Evolutionary conservation across 2,329 filamentous ascomycete genomes (phyloP), one percentile per base, ranked within the genome.

Genomic region (Hypoxylon sp.): DNA sequence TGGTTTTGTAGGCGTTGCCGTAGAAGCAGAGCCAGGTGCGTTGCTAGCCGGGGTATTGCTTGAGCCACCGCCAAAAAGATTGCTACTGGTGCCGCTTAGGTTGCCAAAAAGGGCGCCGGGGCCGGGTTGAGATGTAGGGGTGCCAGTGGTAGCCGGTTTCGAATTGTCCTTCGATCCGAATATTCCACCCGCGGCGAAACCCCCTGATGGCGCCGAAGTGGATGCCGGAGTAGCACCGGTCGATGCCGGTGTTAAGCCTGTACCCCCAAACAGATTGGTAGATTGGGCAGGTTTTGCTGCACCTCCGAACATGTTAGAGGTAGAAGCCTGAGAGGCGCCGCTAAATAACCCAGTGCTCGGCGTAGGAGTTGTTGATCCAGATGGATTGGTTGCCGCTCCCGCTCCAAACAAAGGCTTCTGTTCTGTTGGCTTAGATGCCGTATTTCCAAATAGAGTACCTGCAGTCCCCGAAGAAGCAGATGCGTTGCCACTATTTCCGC

Each of bases 1-100:
- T 74, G 85, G 82, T 76, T 87, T 87, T n/a, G 81, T 81, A 29
- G 83, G 83, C 19, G 82, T 84, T 19, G 80, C 77, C 50, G 79
- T 73, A 24, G 74, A 62, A 22, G 74, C 70, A 29, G 77, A 51
- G 14, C 50, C 17, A 57, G 72, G 60, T 24, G 73, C 39, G 54
- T 65, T 71, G n/a, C 70, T 66, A 26, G 73, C 42, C 31, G 73
- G 53, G 1, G 74, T 71, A 22, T 47, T 70, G 59, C 63, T 71
- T 13, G 70, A 48, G 46, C 48, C 68, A 44, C 67, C 59, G 35
- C 73, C 70, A 58, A 78, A 77, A n/a, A 75, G 52, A 48, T 69
- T 71, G 26, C 71, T 51, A 19, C 69, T 59, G n/a, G 69, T 64
- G 39, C 55, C 48, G 71, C 55, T 71, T 22, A 44, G 24, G 35